Evolutionary conservation across 1,139 yeast species (phyloP), one percentile per base, ranked within the genome.

Genomic region (Diutina ranongensis): DNA sequence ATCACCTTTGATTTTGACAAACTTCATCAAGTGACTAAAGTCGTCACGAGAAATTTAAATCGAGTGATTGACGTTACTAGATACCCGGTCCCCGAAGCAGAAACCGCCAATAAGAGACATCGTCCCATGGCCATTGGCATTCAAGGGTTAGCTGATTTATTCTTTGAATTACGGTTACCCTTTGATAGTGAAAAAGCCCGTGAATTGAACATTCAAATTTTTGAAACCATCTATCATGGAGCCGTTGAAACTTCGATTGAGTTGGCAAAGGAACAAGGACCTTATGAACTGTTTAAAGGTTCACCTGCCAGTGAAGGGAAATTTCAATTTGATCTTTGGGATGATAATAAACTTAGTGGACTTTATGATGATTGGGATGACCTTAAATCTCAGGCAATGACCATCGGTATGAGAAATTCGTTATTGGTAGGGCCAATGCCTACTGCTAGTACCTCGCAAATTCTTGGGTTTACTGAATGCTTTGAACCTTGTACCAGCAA

Each of bases 401-500:
- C 61, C 48, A 64, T 68, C 52, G 82, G 82, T 46, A 55, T 76
- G 46, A 66, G 81, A 57, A 76, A 76, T 62, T 76, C 81, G n/a
- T 62, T 76, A 45, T 65, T 76, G 50, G 77, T 76, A 48, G 82
- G 81, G 1, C 80, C 80, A 49, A 76, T 76, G 82, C 82, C 82
- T 44, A 76, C 82, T 47, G 82, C 82, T 22, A 75, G 81, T 15
- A 76, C 81, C 9, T 76, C 81, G 2, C 82, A 76, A 60, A 76
- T 76, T 47, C 66, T 76, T 54, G 81, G 81, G 51, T 71, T 68
- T 59, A 76, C 74, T 56, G 82, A 76, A 60, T 76, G 81, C 61
- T 76, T 76, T 56, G 82, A 76, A 58, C 82, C 82, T 34, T 74
- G 67, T 59, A 76, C 82, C 27, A 75, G 80, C 15, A 76, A 76